phyloP scores from a whole-genome alignment of 176 grass and related monocot genomes.

The Triticum monococcum region DNA sequence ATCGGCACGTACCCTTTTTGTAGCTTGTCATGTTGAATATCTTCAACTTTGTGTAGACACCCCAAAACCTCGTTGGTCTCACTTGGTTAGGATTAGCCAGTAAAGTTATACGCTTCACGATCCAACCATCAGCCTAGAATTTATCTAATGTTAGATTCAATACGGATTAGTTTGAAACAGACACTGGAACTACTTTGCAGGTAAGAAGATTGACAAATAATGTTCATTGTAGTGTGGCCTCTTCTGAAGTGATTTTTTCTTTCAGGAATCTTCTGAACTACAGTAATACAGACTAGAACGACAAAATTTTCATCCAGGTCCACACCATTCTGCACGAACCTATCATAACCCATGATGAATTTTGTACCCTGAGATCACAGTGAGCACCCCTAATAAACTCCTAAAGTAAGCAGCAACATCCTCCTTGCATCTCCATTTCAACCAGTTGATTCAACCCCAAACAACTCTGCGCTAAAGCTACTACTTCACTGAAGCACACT shows the following conservation, averaged over 20 bases:
- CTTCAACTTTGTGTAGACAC: slow-evolving; percentile 93
- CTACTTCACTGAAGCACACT: background rate
- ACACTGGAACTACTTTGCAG: background rate
- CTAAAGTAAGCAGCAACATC: background rate
- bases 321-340: background rate
- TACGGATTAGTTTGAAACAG: background rate
- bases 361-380: background rate
- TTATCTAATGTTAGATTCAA: background rate
- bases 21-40: slow-evolving; percentile 92
- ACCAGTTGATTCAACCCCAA: background rate
- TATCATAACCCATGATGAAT: background rate
- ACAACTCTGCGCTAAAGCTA: background rate
- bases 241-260: background rate
- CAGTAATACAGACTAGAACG: background rate
- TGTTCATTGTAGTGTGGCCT: background rate
- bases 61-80: slow-evolving; percentile 92
- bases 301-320: background rate
- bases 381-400: background rate
- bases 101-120: slow-evolving; percentile 67
- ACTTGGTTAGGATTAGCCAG: slow-evolving; percentile 82
- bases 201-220: background rate
- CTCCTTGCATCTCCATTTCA: background rate
- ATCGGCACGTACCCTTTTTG: slow-evolving; percentile 57
- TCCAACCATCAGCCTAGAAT: slow-evolving; percentile 92
- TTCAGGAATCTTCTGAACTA: background rate